phyloP scores from a whole-genome alignment of 2,329 filamentous ascomycete genomes.

The Xylariaceae sp. region DNA sequence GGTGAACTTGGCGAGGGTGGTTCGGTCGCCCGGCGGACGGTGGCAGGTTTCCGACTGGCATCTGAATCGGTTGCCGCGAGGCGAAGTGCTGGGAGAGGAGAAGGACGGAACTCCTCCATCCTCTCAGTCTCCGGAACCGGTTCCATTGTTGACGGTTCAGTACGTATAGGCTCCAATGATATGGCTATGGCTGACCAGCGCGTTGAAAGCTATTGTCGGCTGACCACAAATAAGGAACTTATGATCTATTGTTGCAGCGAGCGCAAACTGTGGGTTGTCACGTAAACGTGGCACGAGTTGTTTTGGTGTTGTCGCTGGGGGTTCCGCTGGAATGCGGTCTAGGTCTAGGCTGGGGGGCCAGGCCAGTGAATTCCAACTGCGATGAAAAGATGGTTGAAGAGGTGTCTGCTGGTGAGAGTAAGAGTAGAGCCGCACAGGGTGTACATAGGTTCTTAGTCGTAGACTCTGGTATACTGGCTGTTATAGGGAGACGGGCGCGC shows the following conservation, averaged over 20 bases:
- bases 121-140: constrained; percentile 63
- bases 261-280: constrained; percentile 5
- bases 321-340: constrained; percentile 26
- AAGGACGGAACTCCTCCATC: constrained; percentile 60
- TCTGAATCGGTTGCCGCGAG: constrained; percentile 38
- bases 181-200: neutral
- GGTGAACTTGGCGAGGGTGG: constrained; percentile 50
- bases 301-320: constrained; percentile 14
- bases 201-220: neutral
- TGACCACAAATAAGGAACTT: constrained; percentile 3
- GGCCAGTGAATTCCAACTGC: constrained; percentile 17
- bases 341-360: constrained; percentile 19
- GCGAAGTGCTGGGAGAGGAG: constrained; percentile 51
- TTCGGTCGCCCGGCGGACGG: constrained; percentile 54
- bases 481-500: constrained; percentile 5
- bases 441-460: constrained; percentile 8
- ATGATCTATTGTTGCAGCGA: constrained; percentile 1
- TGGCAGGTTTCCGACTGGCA: constrained; percentile 46
- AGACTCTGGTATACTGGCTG: constrained; percentile 4
- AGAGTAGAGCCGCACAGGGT: constrained; percentile 8
- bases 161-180: neutral
- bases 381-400: constrained; percentile 8
- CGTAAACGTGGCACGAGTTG: constrained; percentile 13
- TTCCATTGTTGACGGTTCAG: constrained; percentile 46
- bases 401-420: constrained; percentile 11